phyloP scores from a whole-genome alignment of 805 yeast species.

The Kodamaea neixiangensis region DNA sequence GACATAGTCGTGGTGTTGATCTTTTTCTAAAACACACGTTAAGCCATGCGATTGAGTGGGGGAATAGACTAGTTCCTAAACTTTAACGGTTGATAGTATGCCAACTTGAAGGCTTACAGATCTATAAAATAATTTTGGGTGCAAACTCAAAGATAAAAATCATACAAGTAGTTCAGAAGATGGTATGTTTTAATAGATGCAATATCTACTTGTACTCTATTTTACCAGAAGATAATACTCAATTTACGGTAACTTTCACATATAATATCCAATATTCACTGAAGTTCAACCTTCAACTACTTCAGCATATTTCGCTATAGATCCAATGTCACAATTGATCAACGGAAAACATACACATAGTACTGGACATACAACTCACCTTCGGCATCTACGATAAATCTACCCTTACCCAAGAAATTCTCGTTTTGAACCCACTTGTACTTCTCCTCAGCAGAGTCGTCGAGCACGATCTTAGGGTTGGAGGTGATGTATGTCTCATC shows the following conservation, averaged over 20 bases:
- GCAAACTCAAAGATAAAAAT: too few species aligned
- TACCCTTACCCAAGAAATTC: slow-evolving; percentile 59
- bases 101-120: not conserved
- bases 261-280: not conserved
- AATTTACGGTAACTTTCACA: too few species aligned
- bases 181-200: too few species aligned
- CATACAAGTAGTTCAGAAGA: too few species aligned
- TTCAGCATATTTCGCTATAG: not conserved
- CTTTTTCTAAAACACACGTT: too few species aligned
- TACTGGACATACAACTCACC: slow-evolving; percentile 57
- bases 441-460: slow-evolving; percentile 43
- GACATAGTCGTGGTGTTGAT: too few species aligned
- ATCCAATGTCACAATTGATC: not conserved
- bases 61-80: too few species aligned
- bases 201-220: too few species aligned
- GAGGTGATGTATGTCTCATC: slow-evolving; percentile 51
- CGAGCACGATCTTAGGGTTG: slow-evolving; percentile 48
- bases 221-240: too few species aligned
- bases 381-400: slow-evolving; percentile 50
- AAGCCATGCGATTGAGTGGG: too few species aligned
- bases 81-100: too few species aligned
- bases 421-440: slow-evolving; percentile 52
- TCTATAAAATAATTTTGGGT: not conserved
- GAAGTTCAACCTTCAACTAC: too few species aligned
- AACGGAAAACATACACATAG: slow-evolving; percentile 41